Evolutionary conservation across 768 basidiomycete species (phyloP), one percentile per base, ranked within the genome.

Genomic region (Coprinopsis cinerea): DNA sequence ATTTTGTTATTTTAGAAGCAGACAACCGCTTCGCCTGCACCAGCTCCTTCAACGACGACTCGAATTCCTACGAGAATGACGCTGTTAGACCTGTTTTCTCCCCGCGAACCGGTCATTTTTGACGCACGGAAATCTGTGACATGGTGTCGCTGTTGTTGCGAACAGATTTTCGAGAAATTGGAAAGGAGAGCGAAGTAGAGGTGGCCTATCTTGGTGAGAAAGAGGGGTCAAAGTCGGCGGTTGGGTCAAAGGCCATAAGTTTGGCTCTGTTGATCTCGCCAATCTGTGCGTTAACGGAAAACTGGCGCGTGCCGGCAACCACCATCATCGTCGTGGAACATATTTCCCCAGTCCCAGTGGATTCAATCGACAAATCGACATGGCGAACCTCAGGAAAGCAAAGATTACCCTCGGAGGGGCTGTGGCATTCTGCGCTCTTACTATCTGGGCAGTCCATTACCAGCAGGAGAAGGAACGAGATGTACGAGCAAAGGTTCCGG

Each of bases 391-490:
- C n/a, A 42, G 78, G 51, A 72, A 72, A 52, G 88, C 93, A 17
- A 91, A 87, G 65, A 67, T 76, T 35, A 89, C 91, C 1, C 74
- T 96, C n/a, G 68, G 72, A 27, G 76, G 74, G 22, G 82, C 93
- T 3, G 64, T 88, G 44, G 57, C 75, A 5, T 59, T 85, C 44
- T 81, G 88, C 11, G 74, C 75, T 2, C 65, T 85, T 30, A 88
- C 86, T 23, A 80, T 97, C 64, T 95, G 84, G 81, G 89, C 81
- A 17, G 93, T 97, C 25, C 94, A 97, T 63, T 86, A 76, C 59
- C 79, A 93, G 48, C 93, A 97, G 61, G 70, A 76, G 14, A 78
- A 81, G 59, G 92, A 97, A 66, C 83, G 84, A 49, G 81, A 91
- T 57, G 94, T 92, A 55, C 42, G 70, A 59, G 35, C 18, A n/a